Evolutionary conservation across 306 rosid species (phyloP).

Genomic region (Cucurbita maxima): DNA sequence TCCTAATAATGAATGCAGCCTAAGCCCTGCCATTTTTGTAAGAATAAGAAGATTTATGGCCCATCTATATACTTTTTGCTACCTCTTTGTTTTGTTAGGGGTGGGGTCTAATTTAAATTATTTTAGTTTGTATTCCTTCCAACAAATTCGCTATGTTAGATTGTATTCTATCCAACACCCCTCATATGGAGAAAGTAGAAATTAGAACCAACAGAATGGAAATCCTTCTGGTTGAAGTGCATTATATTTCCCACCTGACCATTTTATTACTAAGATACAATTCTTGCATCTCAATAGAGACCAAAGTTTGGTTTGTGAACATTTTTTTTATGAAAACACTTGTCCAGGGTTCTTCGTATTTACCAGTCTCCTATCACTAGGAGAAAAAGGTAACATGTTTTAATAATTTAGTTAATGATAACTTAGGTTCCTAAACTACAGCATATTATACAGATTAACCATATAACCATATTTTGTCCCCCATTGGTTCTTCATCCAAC

Average conservation of each 20-base stretch:
- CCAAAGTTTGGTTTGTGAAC: background rate
- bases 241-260: background rate
- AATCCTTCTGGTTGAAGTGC: background rate
- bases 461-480: background rate
- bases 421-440: background rate
- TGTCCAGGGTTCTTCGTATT: background rate
- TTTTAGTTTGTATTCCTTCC: background rate
- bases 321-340: background rate
- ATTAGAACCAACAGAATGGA: background rate
- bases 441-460: background rate
- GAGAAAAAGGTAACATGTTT: background rate
- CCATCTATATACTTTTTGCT: background rate
- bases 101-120: background rate
- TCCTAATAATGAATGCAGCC: background rate
- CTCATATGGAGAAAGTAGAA: background rate
- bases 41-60: background rate
- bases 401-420: background rate
- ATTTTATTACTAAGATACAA: background rate
- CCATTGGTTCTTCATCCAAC: background rate
- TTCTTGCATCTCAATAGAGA: background rate
- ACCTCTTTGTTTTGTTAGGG: background rate
- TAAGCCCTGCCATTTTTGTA: background rate
- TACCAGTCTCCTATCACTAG: background rate
- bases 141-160: background rate
- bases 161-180: background rate